Base-by-base conservation (phyloP, 129 eudicot species). In the Glebionis coronaria region DNA sequence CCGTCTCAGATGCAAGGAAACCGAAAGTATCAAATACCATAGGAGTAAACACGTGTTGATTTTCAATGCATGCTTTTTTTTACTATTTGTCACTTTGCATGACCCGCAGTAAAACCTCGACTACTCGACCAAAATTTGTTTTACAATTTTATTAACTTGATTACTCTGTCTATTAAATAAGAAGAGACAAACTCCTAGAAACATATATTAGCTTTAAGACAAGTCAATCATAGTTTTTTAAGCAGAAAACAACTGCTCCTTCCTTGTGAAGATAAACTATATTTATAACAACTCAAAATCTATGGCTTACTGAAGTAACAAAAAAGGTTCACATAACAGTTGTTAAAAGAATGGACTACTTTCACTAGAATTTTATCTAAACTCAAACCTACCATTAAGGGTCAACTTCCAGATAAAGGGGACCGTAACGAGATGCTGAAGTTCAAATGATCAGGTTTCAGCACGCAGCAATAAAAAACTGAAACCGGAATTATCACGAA, bases 401-500 rank as follows among this genome's bases (percentile, higher is more conserved):
- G 49, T 58, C 44, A 44, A 56, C 18, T 44, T 70, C 29, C 31
- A 57, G 62, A 9, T n/a, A 51, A 35, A 55, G 65, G 5, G 65
- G 35, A 69, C 63, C 29, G 38, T 20, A 38, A 54, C 12, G 73
- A 44, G 21, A 68, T 18, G 44, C 23, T 45, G 20, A 58, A 61
- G 16, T 62, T 53, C 54, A 35, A 52, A 63, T 47, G 51, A 64
- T 68, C 68, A 79, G 75, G 75, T 77, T 28, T 77, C 82, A 12
- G 82, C 85, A 21, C 82, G 85, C 1, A 88, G 82, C 77, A 85
- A 74, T 61, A 93, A 80, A 78, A 93, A 93, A 77, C 95, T 86
- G 86, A 93, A 93, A 69, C 99, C 98, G 19, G 95, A 78, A 63
- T 93, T 86, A 53, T 93, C 99, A 13, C 99, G 99, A 71, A 93